These are phyloP conservation scores for Talaromyces sp. DNA, from an alignment of 2,329 filamentous ascomycete species.

Conservation along the genomic window DNA sequence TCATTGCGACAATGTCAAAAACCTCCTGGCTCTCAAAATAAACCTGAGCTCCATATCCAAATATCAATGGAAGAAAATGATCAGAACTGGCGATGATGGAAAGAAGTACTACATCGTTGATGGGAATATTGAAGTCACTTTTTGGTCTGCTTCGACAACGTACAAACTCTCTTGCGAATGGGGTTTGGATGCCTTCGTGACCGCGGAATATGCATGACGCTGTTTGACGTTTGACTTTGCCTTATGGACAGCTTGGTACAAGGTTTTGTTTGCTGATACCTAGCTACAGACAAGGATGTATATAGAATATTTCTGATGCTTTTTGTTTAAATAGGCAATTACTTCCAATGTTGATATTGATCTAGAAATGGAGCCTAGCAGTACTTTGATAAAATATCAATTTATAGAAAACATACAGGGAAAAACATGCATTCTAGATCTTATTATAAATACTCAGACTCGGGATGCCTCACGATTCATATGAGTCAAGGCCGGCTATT, in stretches of 20 bases:
- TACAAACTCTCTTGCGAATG: background rate
- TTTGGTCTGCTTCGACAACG: conserved; percentile 1
- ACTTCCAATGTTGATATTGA: background rate
- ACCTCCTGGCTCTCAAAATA: background rate
- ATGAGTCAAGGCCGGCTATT: background rate
- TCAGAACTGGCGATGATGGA: background rate
- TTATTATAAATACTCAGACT: background rate
- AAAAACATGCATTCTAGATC: background rate
- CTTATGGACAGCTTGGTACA: background rate
- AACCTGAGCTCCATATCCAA: background rate
- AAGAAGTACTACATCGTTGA: background rate
- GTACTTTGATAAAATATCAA: background rate
- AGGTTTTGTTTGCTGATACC: background rate
- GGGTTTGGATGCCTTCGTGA: background rate
- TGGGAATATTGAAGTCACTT: background rate
- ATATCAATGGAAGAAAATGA: background rate
- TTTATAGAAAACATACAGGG: too few relatives aligned
- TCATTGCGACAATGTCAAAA: background rate
- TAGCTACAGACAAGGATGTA: background rate
- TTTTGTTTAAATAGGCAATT: background rate
- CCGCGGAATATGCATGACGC: conserved; percentile 1
- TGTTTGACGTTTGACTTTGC: background rate
- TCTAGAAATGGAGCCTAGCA: background rate
- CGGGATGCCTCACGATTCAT: background rate
- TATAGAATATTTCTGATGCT: background rate